A percentile compares a stretch with the other conserved stretches of the same genome.
phyloP scores from a whole-genome alignment of 768 basidiomycete genomes.

The Gymnopilus junonius region DNA sequence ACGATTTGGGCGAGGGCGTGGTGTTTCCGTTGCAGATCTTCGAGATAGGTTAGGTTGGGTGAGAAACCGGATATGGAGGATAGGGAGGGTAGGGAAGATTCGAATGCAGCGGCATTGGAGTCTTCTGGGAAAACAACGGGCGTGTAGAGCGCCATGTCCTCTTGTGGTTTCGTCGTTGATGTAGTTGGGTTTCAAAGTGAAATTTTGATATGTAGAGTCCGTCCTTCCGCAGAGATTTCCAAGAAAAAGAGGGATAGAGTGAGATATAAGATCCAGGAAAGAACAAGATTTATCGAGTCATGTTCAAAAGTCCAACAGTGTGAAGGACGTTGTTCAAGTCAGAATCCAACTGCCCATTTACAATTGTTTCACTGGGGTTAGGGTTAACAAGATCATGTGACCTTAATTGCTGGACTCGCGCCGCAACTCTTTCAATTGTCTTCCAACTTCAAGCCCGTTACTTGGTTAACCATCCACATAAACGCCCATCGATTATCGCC shows the following conservation, averaged over 20 bases:
- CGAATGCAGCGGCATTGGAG: not conserved
- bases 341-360: not conserved
- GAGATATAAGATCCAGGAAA: not conserved
- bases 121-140: constrained; percentile 9
- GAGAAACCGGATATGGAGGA: not conserved
- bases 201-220: not conserved
- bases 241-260: not conserved
- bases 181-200: not conserved
- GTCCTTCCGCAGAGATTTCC: not conserved
- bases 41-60: not conserved
- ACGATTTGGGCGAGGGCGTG: constrained; percentile 30
- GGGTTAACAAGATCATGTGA: constrained; percentile 3
- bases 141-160: not conserved
- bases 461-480: too few species aligned
- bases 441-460: too few species aligned
- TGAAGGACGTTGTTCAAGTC: constrained; percentile 3
- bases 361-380: not conserved
- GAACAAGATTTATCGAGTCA: not conserved
- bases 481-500: too few species aligned
- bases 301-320: not conserved
- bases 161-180: not conserved
- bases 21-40: constrained; percentile 16
- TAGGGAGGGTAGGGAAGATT: not conserved
- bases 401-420: too few species aligned
- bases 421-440: too few species aligned